Evolutionary conservation across 768 basidiomycete genomes (phyloP), one percentile per base, ranked within the genome.

Genomic region (Amanita rimosa): DNA sequence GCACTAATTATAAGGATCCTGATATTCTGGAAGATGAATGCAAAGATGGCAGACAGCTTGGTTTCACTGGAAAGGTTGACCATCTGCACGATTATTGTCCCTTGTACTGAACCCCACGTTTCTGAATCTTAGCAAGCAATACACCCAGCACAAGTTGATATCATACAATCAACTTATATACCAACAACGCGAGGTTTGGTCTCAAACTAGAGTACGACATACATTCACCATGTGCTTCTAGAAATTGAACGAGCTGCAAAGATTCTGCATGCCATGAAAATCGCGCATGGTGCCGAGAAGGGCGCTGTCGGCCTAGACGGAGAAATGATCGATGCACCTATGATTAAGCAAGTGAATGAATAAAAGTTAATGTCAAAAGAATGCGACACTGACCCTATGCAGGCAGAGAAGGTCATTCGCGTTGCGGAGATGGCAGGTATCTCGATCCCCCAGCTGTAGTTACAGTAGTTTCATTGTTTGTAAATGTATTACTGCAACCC

Each of bases 251-350:
- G 85, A 40, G 92, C 92, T 0, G 77, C 74, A 9, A 78, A 74
- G 50, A 88, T 96, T 39, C 61, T 90, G 22, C 72, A 72, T 40
- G 72, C 67, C 45, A 86, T 89, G 85, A 64, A 72, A 40, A 55
- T 64, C 4, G 79, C 82, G 0, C 73, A 85, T 57, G 64, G 62
- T 14, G 65, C 68, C 10, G 63, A 66, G 43, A 68, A 65, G 27
- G 88, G 87, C 3, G 92, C 91, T 2, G 76, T 85, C 36, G 89
- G 88, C 0, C 67, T 92, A 21, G 81, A 83, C 41, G 81, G 78
- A 42, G 80, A 83, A 58, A 93, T 94, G 91, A 84, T 94, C 31
- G 91, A 95, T 62, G 85, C 85, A 6, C 91, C 91, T 0, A 90
- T 95, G 83, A 68, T 94, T 37, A 85, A 87, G 61, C 87, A 88